Evolutionary conservation across 75 land plant genomes (phyloP).

Genomic region (Sequoiadendron giganteum): DNA sequence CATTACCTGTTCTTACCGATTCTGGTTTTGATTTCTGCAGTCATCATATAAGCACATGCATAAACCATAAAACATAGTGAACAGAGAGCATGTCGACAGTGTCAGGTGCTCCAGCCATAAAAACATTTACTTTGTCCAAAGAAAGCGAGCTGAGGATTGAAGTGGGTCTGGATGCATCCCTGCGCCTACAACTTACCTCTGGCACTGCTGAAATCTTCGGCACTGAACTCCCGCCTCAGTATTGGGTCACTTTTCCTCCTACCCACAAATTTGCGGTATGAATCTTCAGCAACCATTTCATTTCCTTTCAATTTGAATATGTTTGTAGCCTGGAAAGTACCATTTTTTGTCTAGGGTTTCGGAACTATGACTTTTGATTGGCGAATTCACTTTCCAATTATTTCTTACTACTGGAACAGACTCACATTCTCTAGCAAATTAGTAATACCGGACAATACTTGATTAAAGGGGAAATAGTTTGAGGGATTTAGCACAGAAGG

Average conservation of each 20-base stretch:
- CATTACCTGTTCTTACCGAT: neutral
- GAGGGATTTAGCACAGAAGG: neutral
- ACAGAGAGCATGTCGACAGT: neutral
- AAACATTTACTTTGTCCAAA: conserved; percentile 64
- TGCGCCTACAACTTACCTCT: conserved; percentile 67
- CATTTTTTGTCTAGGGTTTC: neutral
- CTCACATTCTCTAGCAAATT: neutral
- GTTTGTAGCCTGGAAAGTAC: neutral
- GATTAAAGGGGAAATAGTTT: neutral
- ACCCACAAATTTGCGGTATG: conserved; percentile 89
- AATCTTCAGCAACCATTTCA: neutral
- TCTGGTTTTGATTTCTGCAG: neutral
- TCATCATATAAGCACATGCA: neutral
- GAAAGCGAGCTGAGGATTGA: conserved; percentile 96
- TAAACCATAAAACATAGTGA: neutral
- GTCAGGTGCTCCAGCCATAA: neutral
- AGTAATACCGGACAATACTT: neutral
- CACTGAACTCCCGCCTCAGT: conserved; percentile 92
- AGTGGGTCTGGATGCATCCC: conserved; percentile 59
- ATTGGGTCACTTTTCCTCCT: conserved; percentile 82
- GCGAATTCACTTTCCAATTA: neutral
- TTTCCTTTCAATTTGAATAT: neutral
- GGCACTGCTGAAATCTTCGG: conserved; percentile 97
- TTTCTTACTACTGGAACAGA: neutral
- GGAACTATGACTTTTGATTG: neutral